Conservation (phyloP, 73 alveolate genomes). For the Paramecium biaurelia region DNA sequence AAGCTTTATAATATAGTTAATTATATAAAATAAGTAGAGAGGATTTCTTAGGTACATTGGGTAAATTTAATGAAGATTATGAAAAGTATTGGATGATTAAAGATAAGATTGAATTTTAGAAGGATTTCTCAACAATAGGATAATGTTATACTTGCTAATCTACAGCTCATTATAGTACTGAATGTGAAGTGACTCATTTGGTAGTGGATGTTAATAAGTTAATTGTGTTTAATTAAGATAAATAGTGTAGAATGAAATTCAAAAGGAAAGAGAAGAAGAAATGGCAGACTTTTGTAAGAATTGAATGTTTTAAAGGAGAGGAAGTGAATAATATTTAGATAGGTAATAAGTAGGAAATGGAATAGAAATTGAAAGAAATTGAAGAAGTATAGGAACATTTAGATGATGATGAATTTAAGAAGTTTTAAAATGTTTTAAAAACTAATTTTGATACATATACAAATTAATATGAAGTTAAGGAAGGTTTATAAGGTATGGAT, state of each 20-base stretch:
- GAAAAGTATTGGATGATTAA: slow-evolving; percentile 16
- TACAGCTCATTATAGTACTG: slow-evolving; percentile 4
- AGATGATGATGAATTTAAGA: not conserved
- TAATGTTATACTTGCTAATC: slow-evolving; percentile 7
- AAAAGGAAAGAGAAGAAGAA: not conserved
- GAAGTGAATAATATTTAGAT: not conserved
- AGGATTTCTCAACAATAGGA: not conserved
- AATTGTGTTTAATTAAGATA: not conserved
- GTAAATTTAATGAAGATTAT: slow-evolving; percentile 1
- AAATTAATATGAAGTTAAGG: not conserved
- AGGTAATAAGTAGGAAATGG: not conserved
- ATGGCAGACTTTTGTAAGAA: not conserved
- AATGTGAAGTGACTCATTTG: slow-evolving; percentile 35
- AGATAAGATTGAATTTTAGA: not conserved
- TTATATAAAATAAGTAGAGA: not conserved
- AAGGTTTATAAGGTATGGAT: not conserved
- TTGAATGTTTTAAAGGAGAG: not conserved
- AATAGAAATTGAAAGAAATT: not conserved
- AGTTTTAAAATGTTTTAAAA: not conserved
- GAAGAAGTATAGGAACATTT: not conserved
- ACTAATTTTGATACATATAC: not conserved
- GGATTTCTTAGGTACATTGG: not conserved
- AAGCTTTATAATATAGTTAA: not conserved
- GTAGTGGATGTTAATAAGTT: not conserved
- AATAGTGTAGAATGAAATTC: not conserved